Base-by-base conservation (phyloP, 2,329 filamentous ascomycete species). In the Fusarium sp. region DNA sequence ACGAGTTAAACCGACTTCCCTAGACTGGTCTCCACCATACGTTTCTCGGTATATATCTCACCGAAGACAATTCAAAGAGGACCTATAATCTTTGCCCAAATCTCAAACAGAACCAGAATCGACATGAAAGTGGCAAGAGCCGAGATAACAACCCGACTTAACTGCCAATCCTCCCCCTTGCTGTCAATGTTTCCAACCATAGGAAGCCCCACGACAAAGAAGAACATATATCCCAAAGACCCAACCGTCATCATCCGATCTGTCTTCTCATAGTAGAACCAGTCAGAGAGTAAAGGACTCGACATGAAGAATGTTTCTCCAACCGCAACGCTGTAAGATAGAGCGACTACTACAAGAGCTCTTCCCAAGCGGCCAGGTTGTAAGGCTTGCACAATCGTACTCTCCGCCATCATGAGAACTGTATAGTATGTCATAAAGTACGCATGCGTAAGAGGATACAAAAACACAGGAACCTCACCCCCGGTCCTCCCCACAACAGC, bases 341-440 rank as follows among this genome's bases (percentile, higher is more conserved):
- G 58, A 9, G 9, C 30, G 3, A 48, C 20, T 8, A 63, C 10
- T 11, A 48, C 41, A 18, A 38, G 3, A 4, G 16, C 25, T 16
- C n/a, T 43, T 3, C 58, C 41, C 5, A 47, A 7, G 6, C 32
- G 32, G 0, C 46, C n/a, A 16, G 34, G 41, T 1, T n/a, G 41
- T 13, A 55, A 7, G 5, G 22, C n/a, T 8, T 20, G n/a, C 13
- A 47, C 3, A 29, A 63, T 16, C 2, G 25, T 29, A n/a, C 47
- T 51, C 41, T 63, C 47, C 2, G 32, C 41, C 8, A 29, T 10
- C 10, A 55, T 8, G 40, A 62, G 38, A 25, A 47, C 27, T 7
- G 60, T 47, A 11, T 46, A 63, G 32, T 62, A 62, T 24, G 32
- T 62, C 58, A 63, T 63, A 7, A 63, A 63, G 8, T 55, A 55